A percentile compares a stretch with the other conserved stretches of the same genome.
Evolutionary conservation across 371 early-diverging fungal species (phyloP).

Genomic region (Nosema granulosis): DNA sequence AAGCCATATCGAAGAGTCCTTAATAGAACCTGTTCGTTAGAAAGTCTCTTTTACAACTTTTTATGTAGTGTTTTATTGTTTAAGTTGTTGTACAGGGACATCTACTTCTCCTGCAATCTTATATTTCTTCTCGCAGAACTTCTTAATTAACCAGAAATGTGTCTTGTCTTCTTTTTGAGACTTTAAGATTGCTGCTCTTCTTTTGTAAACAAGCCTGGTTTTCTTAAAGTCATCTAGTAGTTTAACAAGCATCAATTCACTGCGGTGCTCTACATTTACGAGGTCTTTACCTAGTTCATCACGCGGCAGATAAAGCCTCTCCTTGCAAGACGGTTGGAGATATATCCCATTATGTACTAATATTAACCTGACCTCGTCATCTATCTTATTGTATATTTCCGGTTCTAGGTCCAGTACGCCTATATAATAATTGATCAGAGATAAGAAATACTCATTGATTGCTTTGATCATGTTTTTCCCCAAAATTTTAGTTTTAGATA

Average conservation of each 20-base stretch:
- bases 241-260: neutral
- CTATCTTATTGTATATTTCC: neutral
- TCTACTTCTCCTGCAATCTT: no score
- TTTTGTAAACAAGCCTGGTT: neutral
- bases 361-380: neutral
- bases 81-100: neutral
- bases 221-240: neutral
- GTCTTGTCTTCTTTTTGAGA: neutral
- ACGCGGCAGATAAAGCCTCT: neutral
- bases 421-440: neutral
- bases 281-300: neutral
- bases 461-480: slow-evolving; percentile 6
- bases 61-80: neutral
- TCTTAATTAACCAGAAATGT: neutral
- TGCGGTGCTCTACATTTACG: neutral
- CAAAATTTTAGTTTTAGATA: neutral
- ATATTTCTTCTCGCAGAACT: neutral
- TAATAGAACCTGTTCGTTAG: neutral
- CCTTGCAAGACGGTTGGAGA: slow-evolving; percentile 3
- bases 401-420: neutral
- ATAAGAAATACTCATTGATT: slow-evolving; percentile 3
- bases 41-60: neutral
- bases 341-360: neutral
- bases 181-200: neutral
- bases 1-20: neutral